Evolutionary conservation across 192 early-diverging fungal species (phyloP), one percentile per base, ranked within the genome.

Genomic region (Coemansia asiatica): DNA sequence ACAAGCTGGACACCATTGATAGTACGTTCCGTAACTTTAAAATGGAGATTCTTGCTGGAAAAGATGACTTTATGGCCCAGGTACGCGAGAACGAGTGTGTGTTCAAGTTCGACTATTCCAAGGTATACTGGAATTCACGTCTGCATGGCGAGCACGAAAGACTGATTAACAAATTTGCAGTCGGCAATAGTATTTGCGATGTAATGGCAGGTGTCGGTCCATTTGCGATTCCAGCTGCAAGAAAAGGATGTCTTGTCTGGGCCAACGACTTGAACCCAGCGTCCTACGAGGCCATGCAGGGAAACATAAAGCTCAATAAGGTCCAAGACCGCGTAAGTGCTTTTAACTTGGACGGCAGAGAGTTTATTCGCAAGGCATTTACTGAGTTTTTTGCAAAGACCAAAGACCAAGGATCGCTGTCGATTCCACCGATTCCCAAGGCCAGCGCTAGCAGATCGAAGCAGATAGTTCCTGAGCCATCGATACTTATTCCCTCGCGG

Each of bases 101-200:
- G 60, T 97, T 98, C 75, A 75, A 84, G 53, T 94, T 99, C 62
- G 96, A 99, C 64, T 98, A 96, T 71, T 92, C 95, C 15, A 87
- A 91, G 59, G 98, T 99, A 5, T 99, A 99, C 79, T 99, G 98
- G 98, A 99, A 99, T 83, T 97, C 95, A 6, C 87, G 98, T 12
- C 85, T 99, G 56, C 95, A 98, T 65, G 78, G 85, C 0, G 98
- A 99, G 67, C 98, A 99, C 61, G 90, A 94, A 38, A 89, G 98
- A 31, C 69, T 99, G n/a, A 91, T 96, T 23, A 79, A 81, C 31
- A 50, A 74, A 63, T 99, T 99, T 75, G 72, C 80, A 18, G 62
- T 71, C 46, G 87, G 85, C 2, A 87, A 91, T 23, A 81, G 85
- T 44, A 79, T 99, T 8, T 97, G 95, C 65, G 97, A 99, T 76